Evolutionary conservation across 1,284 basidiomycete species (phyloP), one percentile per base, ranked within the genome.

Genomic region (Ustilago sp.): DNA sequence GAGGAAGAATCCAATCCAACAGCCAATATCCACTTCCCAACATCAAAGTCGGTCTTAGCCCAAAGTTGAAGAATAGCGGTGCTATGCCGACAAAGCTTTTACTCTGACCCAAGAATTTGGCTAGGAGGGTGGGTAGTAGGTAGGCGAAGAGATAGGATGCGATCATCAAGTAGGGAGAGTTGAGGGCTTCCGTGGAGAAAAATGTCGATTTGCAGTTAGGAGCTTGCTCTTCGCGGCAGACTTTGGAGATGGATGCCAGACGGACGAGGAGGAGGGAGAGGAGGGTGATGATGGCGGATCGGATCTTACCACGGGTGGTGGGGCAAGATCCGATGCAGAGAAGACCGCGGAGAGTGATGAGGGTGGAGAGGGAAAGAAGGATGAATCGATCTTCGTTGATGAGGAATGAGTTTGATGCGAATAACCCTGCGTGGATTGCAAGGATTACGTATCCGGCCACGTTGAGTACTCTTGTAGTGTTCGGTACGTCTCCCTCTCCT

Each of bases 191-290:
- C 39, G 60, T 56, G 85, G 57, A 86, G 84, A 74, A 88, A 81
- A 62, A 95, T 87, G 68, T 92, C 89, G 58, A 96, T 87, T 82
- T 91, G 93, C 12, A 94, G 86, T 1, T 92, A 0, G 93, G 92
- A 53, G 93, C 92, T 86, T 98, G 96, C 85, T 99, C 97, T 85
- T 99, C 97, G 60, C 97, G 89, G 84, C 96, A 99, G 0, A 95
- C 91, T 0, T 67, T 94, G 93, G 82, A 92, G 92, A 62, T 90
- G 85, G 91, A 89, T 83, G 94, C 92, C 13, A 93, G 82, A 11
- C 95, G 90, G 6, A 92, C 89, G 69, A 92, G 91, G n/a, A 90
- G 80, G 0, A 92, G 90, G 70, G 92, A 91, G 3, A 92, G 82
- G 4, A 89, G 79, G 9, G 91, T 90, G 81, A 93, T 92, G 0